Conservation (phyloP, 805 yeast genomes). For the Myxozyma monticola region DNA sequence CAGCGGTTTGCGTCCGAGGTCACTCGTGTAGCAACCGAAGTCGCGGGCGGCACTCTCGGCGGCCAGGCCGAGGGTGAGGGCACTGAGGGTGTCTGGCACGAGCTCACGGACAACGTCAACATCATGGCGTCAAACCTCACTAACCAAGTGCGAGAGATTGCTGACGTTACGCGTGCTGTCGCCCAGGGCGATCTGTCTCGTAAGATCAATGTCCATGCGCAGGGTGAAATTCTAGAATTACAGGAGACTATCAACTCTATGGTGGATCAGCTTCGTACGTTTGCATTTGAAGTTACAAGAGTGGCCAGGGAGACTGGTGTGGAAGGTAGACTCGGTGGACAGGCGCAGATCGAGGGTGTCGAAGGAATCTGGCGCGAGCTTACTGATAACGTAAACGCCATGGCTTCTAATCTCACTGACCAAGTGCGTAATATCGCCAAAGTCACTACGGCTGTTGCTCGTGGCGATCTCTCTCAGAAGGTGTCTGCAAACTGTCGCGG, state of each 20-base stretch:
- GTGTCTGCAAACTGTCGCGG: constrained; percentile 87
- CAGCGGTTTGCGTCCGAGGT: constrained; percentile 81
- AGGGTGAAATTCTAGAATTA: constrained; percentile 81
- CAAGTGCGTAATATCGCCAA: constrained; percentile 87
- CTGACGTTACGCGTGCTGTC: constrained; percentile 85
- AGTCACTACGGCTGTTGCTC: constrained; percentile 84
- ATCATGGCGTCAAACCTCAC: constrained; percentile 88
- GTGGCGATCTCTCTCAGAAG: constrained; percentile 76
- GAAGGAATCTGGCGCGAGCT: constrained; percentile 87
- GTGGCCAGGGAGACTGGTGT: constrained; percentile 91
- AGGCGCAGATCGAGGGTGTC: constrained; percentile 74
- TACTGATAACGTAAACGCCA: constrained; percentile 84
- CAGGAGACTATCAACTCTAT: constrained; percentile 85
- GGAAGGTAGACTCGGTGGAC: constrained; percentile 85
- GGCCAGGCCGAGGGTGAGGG: constrained; percentile 85
- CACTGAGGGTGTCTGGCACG: constrained; percentile 88
- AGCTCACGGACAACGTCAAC: constrained; percentile 80
- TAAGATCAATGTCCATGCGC: constrained; percentile 86
- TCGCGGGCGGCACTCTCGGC: constrained; percentile 85
- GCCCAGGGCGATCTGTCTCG: constrained; percentile 82
- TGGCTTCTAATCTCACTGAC: constrained; percentile 84
- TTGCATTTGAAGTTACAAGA: constrained; percentile 82
- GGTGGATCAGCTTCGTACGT: constrained; percentile 82
- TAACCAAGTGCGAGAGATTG: constrained; percentile 85
- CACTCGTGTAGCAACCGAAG: constrained; percentile 83